Evolutionary conservation across 2,329 filamentous ascomycete species (phyloP).

Genomic region (Fusarium transvaalense): DNA sequence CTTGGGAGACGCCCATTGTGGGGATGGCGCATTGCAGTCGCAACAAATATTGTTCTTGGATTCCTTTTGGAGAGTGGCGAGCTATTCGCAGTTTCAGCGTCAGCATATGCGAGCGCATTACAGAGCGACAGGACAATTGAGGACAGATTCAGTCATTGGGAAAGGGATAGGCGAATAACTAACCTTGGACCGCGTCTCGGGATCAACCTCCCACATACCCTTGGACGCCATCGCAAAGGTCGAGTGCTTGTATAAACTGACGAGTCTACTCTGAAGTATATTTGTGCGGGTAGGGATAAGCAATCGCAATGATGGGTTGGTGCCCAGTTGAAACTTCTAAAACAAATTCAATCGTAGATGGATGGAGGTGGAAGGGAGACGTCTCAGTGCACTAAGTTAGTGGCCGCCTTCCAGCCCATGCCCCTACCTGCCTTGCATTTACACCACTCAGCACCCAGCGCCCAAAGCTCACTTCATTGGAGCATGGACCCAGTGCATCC

Average conservation of each 20-base stretch:
- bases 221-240: conserved; percentile 70
- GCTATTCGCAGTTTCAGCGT: conserved; percentile 61
- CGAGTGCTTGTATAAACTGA: conserved; percentile 4
- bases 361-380: conserved; percentile 38
- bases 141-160: conserved; percentile 9
- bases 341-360: conserved; percentile 27
- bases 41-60: conserved; percentile 91
- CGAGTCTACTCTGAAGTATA: not conserved
- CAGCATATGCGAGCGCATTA: conserved; percentile 26
- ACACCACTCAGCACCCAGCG: conserved; percentile 36
- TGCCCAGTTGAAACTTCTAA: conserved; percentile 20
- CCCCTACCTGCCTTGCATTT: conserved; percentile 20
- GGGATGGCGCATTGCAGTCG: conserved; percentile 94
- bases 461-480: conserved; percentile 12
- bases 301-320: conserved; percentile 27
- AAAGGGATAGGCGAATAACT: conserved; percentile 37
- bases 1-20: conserved; percentile 98
- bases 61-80: conserved; percentile 90
- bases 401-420: conserved; percentile 17
- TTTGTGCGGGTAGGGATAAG: conserved; percentile 6
- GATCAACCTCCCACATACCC: conserved; percentile 98
- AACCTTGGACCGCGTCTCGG: conserved; percentile 96
- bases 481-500: conserved; percentile 29
- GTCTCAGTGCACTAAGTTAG: conserved; percentile 25
- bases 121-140: conserved; percentile 2